Percentiles rank a stretch among this genome's conserved stretches.
Evolutionary conservation across 192 early-diverging fungal genomes (phyloP).

Genomic region (Mortierella alpina): DNA sequence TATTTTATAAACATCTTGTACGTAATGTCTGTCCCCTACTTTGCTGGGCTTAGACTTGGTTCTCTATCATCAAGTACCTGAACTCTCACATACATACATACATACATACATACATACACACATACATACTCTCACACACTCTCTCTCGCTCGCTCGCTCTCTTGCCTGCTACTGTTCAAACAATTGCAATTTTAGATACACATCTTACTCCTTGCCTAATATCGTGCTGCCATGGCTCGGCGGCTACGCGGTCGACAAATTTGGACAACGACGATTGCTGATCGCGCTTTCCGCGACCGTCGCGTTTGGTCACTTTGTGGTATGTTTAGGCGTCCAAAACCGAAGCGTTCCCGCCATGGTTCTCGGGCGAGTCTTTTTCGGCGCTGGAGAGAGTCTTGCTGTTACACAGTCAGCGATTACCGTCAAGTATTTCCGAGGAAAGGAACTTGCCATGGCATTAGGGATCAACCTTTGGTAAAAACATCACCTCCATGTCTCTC

Average conservation of each 20-base stretch:
- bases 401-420: conserved; percentile 61
- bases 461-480: conserved; percentile 61
- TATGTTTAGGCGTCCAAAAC: conserved; percentile 60
- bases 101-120: no score
- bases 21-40: no score
- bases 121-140: no score
- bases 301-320: conserved; percentile 65
- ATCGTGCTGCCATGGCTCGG: conserved; percentile 73
- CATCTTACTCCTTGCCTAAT: conserved; percentile 73
- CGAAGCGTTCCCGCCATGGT: conserved; percentile 60
- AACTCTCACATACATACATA: no score
- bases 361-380: conserved; percentile 70
- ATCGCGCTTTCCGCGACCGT: conserved; percentile 58
- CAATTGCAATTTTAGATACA: conserved; percentile 17
- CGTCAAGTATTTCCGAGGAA: conserved; percentile 66
- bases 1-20: conserved; percentile 68
- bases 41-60: no score
- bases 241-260: conserved; percentile 61
- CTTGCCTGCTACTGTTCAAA: no score
- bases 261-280: conserved; percentile 59
- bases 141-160: no score
- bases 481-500: background rate
- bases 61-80: no score
- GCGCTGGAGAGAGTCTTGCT: conserved; percentile 69
- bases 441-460: conserved; percentile 68